Conservation (phyloP, 129 eudicot genomes). For the Centrapalus pauciflorus region DNA sequence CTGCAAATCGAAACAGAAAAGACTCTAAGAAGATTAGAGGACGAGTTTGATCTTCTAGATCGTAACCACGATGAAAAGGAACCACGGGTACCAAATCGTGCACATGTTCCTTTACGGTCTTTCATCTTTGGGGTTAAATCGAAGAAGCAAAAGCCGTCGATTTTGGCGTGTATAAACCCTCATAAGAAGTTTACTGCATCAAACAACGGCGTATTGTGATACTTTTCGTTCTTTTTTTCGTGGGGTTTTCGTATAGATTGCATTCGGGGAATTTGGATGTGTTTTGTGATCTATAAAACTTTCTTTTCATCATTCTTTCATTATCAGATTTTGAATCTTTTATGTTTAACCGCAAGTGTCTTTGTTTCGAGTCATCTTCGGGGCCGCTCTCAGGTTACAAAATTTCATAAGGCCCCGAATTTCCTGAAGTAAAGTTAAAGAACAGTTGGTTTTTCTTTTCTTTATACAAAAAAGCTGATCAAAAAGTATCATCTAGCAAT, state of each 20-base stretch:
- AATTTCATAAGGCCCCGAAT: too few relatives aligned
- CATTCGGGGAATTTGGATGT: too few relatives aligned
- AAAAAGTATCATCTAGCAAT: too few relatives aligned
- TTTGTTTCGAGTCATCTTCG: too few relatives aligned
- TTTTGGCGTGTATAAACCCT: constrained; percentile 61
- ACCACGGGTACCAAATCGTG: constrained; percentile 26
- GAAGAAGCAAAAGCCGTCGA: constrained; percentile 58
- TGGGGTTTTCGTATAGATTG: neutral
- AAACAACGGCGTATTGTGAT: constrained; percentile 12
- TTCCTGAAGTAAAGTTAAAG: too few relatives aligned
- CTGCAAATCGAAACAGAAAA: constrained; percentile 50
- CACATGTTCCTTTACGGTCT: constrained; percentile 62
- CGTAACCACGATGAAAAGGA: constrained; percentile 25
- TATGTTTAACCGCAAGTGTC: too few relatives aligned
- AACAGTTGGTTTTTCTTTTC: too few relatives aligned
- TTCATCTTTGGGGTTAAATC: constrained; percentile 73
- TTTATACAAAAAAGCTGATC: too few relatives aligned
- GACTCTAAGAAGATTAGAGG: constrained; percentile 43
- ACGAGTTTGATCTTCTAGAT: constrained; percentile 43
- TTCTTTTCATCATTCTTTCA: too few relatives aligned
- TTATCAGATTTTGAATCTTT: too few relatives aligned
- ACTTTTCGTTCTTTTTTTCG: neutral
- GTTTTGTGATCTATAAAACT: too few relatives aligned
- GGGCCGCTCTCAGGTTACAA: too few relatives aligned
- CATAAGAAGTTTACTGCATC: constrained; percentile 28